Base-by-base conservation (phyloP, 768 basidiomycete genomes). In the Phlegmacium glaucopus region DNA sequence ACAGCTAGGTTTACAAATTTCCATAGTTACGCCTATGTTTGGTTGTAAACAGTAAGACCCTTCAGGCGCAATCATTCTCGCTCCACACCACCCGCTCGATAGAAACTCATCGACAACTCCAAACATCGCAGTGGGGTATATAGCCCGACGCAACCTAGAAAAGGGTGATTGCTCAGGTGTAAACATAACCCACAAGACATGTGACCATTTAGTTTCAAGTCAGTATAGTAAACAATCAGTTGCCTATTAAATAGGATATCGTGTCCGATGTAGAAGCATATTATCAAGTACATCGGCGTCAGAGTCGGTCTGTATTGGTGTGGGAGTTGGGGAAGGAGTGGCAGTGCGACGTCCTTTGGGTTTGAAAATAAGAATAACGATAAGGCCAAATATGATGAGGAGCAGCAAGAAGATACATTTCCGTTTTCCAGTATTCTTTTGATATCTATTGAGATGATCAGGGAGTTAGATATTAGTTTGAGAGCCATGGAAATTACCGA, bases 401-500 rank as follows among this genome's bases (percentile, higher is more conserved):
- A 97, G 52, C 34, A 99, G 78, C 39, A 98, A 77, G 62, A 98
- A 87, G 48, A 99, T 98, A 66, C 93, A 92, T 64, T 88, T 85
- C 68, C 95, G 79, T 60, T 91, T 79, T 35, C 95, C 94, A 2
- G 94, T 93, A 60, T 88, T 93, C 61, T 86, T 86, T 71, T 99
- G 96, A 69, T 97, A 95, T 54, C 91, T 93, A 63, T 41, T 49
- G 27, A 28, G 32, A 38, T 39, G 28, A 35, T 50, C 34, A 42
- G 44, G 44, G 32, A 52, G 22, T 47, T 27, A 28, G n/a, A 55
- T 32, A 17, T 39, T 42, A 44, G 44, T 50, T 38, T 39, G 25
- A 25, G 17, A 49, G 42, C 47, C 32, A 9, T 29, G 30, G 26
- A 18, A 71, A 85, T 49, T 61, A 92, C 92, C 75, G 75, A 45